Base-by-base conservation (phyloP, 768 basidiomycete genomes). In the Boletus tomentosulus region DNA sequence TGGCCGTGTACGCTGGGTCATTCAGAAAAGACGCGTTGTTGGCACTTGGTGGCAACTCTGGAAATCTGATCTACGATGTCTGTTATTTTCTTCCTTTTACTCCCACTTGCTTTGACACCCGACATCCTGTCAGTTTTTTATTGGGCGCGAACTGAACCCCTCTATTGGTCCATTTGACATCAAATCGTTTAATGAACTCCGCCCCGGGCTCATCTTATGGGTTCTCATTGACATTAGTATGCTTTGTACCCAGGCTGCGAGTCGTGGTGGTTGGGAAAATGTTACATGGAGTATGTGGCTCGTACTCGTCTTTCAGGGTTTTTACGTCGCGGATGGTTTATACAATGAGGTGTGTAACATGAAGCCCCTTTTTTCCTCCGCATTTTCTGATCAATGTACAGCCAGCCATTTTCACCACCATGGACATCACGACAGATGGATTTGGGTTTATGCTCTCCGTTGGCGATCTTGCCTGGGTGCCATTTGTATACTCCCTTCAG, bases 391-490 rank as follows among this genome's bases (percentile, higher is more conserved):
- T 27, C 13, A 30, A 16, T 22, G 0, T 39, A 24, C 59, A 97
- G 92, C 81, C 89, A 2, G 87, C 90, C 10, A 79, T 99, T 59
- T 78, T 98, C 53, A 95, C 92, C 1, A 93, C 89, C 4, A 99
- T 99, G 91, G 97, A 99, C 65, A 95, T 99, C 66, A 95, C 87
- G 3, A 90, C 89, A 11, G 97, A 99, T 62, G 97, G 97, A 11
- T 98, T 98, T 64, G 97, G 97, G 7, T 98, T 94, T 79, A 99
- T 99, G 97, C 86, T 99, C 28, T 73, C 92, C 5, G 81, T 96
- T 45, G 96, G 97, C 39, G 93, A 98, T 65, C 81, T 98, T 28
- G 72, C 85, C 19, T 98, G 92, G 89, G 91, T 99, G 11, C 96
- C 96, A 11, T 96, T 98, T 72, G 86, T 84, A 15, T 99, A 98